These are phyloP conservation scores for Colletotrichum neosansevieriae DNA, from an alignment of 2,329 filamentous ascomycete genomes.

Conservation along the genomic window DNA sequence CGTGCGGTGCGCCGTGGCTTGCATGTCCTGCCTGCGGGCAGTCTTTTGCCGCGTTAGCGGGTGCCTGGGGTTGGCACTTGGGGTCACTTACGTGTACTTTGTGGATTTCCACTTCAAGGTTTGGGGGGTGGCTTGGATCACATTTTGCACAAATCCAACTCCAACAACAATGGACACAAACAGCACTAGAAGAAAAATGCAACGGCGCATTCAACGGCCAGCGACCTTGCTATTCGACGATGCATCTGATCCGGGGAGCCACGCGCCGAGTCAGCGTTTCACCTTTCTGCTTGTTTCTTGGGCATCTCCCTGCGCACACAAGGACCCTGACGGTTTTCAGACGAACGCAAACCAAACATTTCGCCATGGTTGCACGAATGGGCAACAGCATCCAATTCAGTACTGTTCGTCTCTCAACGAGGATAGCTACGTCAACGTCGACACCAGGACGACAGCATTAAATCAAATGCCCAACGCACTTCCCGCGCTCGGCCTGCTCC, in stretches of 20 bases:
- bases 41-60: conserved; percentile 30
- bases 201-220: conserved; percentile 25
- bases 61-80: background rate
- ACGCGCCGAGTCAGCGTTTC: conserved; percentile 35
- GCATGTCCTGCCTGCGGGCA: background rate
- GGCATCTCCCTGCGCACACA: conserved; percentile 25
- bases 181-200: background rate
- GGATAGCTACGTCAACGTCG: background rate
- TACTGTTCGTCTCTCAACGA: no score
- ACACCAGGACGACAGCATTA: background rate
- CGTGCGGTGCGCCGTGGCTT: conserved; percentile 19
- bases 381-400: background rate
- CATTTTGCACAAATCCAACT: conserved; percentile 20
- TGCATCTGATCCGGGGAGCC: conserved; percentile 23
- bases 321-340: background rate
- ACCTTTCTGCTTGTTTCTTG: conserved; percentile 18
- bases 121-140: conserved; percentile 23
- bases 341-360: conserved; percentile 30
- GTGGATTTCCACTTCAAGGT: background rate
- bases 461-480: background rate
- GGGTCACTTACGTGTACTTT: conserved; percentile 8
- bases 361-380: conserved; percentile 18
- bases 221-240: conserved; percentile 18
- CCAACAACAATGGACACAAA: conserved; percentile 17
- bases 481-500: background rate